Conservation (phyloP, 2,329 filamentous ascomycete species). For the Colletotrichum nymphaeae region DNA sequence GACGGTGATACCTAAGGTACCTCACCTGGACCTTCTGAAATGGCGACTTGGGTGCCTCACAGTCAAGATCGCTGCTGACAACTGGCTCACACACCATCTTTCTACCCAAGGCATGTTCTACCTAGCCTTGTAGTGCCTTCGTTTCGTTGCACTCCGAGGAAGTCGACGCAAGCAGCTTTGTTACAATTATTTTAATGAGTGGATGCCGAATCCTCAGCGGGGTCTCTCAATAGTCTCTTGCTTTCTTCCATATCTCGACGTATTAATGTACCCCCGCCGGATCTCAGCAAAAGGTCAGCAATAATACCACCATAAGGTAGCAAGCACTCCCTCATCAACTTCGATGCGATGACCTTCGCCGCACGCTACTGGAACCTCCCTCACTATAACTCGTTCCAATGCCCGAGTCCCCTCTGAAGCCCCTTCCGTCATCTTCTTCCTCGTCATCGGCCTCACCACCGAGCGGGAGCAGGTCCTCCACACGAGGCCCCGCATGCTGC, state of each 20-base stretch:
- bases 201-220: neutral
- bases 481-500: conserved; percentile 39
- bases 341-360: conserved; percentile 44
- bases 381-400: conserved; percentile 66
- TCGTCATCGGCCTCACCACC: conserved; percentile 59
- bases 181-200: neutral
- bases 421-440: conserved; percentile 42
- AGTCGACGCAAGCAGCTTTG: neutral
- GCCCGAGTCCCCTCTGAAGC: conserved; percentile 58
- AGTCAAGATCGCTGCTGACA: too few relatives aligned
- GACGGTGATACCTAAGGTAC: too few relatives aligned
- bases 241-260: too few relatives aligned
- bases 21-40: too few relatives aligned
- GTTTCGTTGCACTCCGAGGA: neutral
- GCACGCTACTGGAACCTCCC: conserved; percentile 44
- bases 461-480: conserved; percentile 48
- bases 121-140: neutral
- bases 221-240: too few relatives aligned
- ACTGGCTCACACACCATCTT: too few relatives aligned
- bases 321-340: neutral
- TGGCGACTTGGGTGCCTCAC: too few relatives aligned
- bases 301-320: too few relatives aligned
- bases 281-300: neutral
- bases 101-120: too few relatives aligned
- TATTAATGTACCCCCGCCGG: too few relatives aligned